Percentiles rank a stretch among this genome's conserved stretches.
These are phyloP conservation scores for Metarhizium humberi DNA, from an alignment of 2,329 filamentous ascomycete genomes.

Conservation along the genomic window DNA sequence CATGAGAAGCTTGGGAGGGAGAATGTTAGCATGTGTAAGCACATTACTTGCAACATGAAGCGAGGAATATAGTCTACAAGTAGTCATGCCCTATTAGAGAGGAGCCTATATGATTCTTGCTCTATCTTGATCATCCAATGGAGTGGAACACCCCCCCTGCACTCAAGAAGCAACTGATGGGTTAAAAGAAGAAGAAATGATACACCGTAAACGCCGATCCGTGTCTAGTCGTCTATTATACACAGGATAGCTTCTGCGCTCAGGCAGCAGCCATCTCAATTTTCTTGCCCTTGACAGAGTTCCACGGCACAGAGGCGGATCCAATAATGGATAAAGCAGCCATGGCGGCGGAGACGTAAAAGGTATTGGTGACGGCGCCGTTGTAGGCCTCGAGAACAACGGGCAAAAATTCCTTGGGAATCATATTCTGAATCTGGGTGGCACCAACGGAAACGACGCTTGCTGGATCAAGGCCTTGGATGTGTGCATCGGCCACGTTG, in stretches of 20 bases:
- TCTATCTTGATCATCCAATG: not conserved
- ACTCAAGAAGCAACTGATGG: no score
- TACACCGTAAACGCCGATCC: not conserved
- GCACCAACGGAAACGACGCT: constrained; percentile 2
- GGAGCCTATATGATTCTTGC: no score
- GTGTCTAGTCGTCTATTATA: not conserved
- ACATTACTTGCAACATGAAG: no score
- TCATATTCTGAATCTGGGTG: constrained; percentile 2
- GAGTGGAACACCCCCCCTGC: no score
- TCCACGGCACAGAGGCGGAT: constrained; percentile 5
- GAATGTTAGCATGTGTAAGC: no score
- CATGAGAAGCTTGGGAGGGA: no score
- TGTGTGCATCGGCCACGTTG: not conserved
- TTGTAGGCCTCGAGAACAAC: constrained; percentile 5
- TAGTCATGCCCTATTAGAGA: no score
- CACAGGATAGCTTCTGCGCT: not conserved
- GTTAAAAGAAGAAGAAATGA: not conserved
- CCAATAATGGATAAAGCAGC: constrained; percentile 4
- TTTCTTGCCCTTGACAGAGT: constrained; percentile 8
- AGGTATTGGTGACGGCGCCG: constrained; percentile 5
- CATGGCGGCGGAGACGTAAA: constrained; percentile 6
- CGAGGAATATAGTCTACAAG: not conserved
- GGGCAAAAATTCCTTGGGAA: constrained; percentile 4
- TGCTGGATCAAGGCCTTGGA: constrained; percentile 1
- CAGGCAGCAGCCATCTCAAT: constrained; percentile 6